Base-by-base conservation (phyloP, 2,329 filamentous ascomycete species). In the Colletotrichum costaricense region DNA sequence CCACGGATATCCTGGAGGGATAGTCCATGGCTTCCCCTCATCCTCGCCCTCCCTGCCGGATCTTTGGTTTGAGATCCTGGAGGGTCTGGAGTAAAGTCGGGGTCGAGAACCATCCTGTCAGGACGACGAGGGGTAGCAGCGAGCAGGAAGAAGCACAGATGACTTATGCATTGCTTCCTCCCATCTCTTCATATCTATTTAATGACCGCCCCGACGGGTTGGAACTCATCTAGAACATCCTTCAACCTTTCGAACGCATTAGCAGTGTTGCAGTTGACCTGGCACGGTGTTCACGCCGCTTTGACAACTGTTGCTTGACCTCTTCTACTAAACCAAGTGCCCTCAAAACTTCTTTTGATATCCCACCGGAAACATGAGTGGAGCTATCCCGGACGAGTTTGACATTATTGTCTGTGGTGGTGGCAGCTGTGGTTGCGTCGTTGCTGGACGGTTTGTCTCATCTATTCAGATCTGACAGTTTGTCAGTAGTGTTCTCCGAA, bases 331-430 rank as follows among this genome's bases (percentile, higher is more conserved):
- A 22, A 28, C 22, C 38, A 52, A 8, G 19, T 52, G 19, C 9
- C 54, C 28, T 28, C 9, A 24, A 54, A 26, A 28, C 33, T 49
- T 62, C 33, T 35, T 57, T 35, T 56, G 24, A 52, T 35, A 35
- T 35, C 28, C 28, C 49, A 16, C 62, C 60, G 46, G 30, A 57
- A 78, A 74, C 24, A 84, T 84, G 82, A 80, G 80, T 67, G 72
- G 71, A 42, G 42, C 69, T 5, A 79, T 95, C 75, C 93, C 93
- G 46, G 93, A 95, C 72, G 93, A 95, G 86, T 93, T 94, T 79
- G 93, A 95, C 80, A 94, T 95, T 77, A 95, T 95, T 77, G 92
- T 95, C 35, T 93, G 91, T 76, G 93, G 93, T 78, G 93, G 93
- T 78, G 93, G 93, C 67, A 93, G 91, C 80, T 90, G 88, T 74